phyloP scores from a whole-genome alignment of 768 basidiomycete genomes.

The Suillus tomentosus region DNA sequence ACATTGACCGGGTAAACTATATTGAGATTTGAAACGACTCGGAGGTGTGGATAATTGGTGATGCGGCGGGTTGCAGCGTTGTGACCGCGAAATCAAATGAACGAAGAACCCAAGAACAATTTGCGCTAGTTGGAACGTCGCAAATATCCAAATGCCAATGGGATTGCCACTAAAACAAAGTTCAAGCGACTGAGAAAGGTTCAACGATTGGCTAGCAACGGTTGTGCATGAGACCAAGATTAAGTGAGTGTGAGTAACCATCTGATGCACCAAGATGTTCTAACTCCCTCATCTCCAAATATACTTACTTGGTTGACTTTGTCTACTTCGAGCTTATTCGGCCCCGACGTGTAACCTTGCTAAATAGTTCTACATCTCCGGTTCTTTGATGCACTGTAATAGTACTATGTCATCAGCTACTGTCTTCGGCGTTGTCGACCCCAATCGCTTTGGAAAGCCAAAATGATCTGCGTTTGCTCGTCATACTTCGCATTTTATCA shows the following conservation, averaged over 20 bases:
- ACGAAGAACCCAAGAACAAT: neutral
- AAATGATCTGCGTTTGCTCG: constrained; percentile 44
- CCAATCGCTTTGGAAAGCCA: constrained; percentile 60
- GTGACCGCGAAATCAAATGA: neutral
- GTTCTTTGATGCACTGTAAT: neutral
- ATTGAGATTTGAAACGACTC: neutral
- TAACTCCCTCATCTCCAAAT: neutral
- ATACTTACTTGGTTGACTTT: neutral
- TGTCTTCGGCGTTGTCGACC: constrained; percentile 25
- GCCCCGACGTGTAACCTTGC: neutral
- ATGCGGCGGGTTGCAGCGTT: neutral
- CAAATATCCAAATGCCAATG: constrained; percentile 8
- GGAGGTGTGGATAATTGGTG: neutral
- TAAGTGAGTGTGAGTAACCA: constrained; percentile 3
- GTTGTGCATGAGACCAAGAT: constrained; percentile 13
- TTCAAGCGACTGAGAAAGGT: constrained; percentile 14
- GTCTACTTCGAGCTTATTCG: constrained; percentile 8
- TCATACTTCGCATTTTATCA: constrained; percentile 23
- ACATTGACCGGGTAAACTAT: constrained; percentile 23
- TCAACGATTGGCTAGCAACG: constrained; percentile 7
- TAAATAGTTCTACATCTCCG: neutral
- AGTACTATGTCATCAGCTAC: constrained; percentile 7
- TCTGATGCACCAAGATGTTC: constrained; percentile 2
- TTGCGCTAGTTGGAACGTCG: neutral
- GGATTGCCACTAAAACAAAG: constrained; percentile 1